A percentile compares a stretch with the other conserved stretches of the same genome.
These are phyloP conservation scores for Quercus lobata DNA, from an alignment of 331 rosid species.

Conservation along the genomic window DNA sequence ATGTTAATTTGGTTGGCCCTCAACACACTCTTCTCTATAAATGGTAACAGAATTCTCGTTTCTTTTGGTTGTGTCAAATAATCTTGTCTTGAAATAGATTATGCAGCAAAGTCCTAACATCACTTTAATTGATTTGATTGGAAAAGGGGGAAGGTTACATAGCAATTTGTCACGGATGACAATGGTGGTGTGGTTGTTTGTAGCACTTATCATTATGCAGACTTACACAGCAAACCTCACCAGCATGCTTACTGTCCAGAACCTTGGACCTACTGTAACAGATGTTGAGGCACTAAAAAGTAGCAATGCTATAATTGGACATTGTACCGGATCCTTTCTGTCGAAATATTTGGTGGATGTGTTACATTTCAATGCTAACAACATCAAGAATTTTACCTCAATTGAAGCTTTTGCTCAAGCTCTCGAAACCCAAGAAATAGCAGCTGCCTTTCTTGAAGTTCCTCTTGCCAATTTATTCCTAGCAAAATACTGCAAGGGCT, in stretches of 20 bases:
- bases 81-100: not conserved
- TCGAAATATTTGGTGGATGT: constrained; percentile 19
- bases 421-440: constrained; percentile 30
- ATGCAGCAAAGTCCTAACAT: not conserved
- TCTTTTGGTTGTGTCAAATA: too few species aligned
- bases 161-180: constrained; percentile 39
- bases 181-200: constrained; percentile 41
- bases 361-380: constrained; percentile 12
- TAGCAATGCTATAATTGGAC: constrained; percentile 29
- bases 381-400: constrained; percentile 4
- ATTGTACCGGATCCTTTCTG: constrained; percentile 18
- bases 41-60: constrained; percentile 26
- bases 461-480: constrained; percentile 40
- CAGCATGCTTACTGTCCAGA: constrained; percentile 34
- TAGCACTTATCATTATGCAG: constrained; percentile 33
- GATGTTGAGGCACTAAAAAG: constrained; percentile 25
- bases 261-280: constrained; percentile 20
- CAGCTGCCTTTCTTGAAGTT: constrained; percentile 38
- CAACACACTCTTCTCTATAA: constrained; percentile 32
- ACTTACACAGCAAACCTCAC: constrained; percentile 47
- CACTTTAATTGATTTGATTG: constrained; percentile 10
- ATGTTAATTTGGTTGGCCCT: constrained; percentile 34
- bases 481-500: constrained; percentile 28
- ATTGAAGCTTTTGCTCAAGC: constrained; percentile 29
- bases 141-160: constrained; percentile 21